These are phyloP conservation scores for Neckera pumila DNA, from an alignment of 225 moss, liverwort and hornwort genomes.

Conservation along the genomic window DNA sequence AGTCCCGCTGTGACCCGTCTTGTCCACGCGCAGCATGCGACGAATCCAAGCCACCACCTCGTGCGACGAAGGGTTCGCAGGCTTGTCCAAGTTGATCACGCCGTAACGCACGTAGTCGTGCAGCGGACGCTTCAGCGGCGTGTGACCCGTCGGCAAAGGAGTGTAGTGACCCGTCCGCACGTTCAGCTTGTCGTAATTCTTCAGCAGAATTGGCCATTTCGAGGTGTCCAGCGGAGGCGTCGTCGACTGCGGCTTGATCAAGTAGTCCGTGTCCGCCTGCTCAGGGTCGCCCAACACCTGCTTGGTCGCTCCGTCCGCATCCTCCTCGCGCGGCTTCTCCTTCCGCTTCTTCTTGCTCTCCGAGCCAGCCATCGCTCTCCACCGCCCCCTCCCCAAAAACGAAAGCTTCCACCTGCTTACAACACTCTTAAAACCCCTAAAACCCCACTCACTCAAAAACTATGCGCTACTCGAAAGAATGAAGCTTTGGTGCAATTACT, in stretches of 20 bases:
- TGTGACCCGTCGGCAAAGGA: slow-evolving; percentile 73
- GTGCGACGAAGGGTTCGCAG: slow-evolving; percentile 84
- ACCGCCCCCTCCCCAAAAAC: background rate
- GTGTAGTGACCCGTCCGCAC: slow-evolving; percentile 94
- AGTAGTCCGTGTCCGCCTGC: slow-evolving; percentile 56
- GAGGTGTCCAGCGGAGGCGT: slow-evolving; percentile 88
- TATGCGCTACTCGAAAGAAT: background rate
- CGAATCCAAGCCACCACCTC: slow-evolving; percentile 98
- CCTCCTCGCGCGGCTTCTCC: slow-evolving; percentile 32
- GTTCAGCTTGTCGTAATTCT: slow-evolving; percentile 92
- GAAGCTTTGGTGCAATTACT: background rate
- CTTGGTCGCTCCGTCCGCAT: slow-evolving; percentile 3
- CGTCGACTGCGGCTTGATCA: slow-evolving; percentile 81
- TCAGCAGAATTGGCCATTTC: slow-evolving; percentile 81
- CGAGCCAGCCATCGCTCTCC: slow-evolving; percentile 41
- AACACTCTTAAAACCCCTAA: background rate
- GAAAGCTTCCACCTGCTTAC: background rate
- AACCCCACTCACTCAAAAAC: background rate
- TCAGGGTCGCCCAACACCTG: background rate
- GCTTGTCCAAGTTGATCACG: slow-evolving; percentile 94
- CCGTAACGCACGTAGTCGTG: slow-evolving; percentile 90
- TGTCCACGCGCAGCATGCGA: slow-evolving; percentile 84
- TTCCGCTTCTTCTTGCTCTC: slow-evolving; percentile 74
- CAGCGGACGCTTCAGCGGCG: slow-evolving; percentile 80
- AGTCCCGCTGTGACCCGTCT: slow-evolving; percentile 93